These are phyloP conservation scores for Mortierella antarctica DNA, from an alignment of 192 early-diverging fungal species.

Conservation along the genomic window DNA sequence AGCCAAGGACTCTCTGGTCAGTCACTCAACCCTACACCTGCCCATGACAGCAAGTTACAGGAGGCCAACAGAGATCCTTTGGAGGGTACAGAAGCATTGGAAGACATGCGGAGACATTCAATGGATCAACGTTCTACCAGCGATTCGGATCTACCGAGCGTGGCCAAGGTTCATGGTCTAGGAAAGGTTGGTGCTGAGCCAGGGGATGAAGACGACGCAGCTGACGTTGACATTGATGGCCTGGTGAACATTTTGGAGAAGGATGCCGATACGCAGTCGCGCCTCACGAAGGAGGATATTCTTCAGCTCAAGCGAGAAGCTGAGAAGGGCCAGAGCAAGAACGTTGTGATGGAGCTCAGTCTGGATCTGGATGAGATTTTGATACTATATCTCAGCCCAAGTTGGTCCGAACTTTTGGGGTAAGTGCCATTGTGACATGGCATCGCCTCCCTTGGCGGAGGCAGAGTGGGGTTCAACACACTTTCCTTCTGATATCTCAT, in stretches of 20 bases:
- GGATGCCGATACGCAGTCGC: constrained; percentile 17
- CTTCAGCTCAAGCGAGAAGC: constrained; percentile 69
- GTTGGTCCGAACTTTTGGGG: constrained; percentile 74
- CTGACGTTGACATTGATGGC: constrained; percentile 23
- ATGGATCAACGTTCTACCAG: not conserved
- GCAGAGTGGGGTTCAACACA: not conserved
- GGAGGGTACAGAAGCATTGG: not conserved
- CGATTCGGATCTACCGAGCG: not conserved
- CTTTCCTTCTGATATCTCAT: not conserved
- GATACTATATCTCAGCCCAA: constrained; percentile 75
- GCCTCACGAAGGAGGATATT: constrained; percentile 51
- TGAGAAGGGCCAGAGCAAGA: constrained; percentile 73
- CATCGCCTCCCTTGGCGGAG: not conserved
- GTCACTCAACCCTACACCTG: not conserved
- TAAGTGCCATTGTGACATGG: constrained; percentile 55
- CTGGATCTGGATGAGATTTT: constrained; percentile 62
- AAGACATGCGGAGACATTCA: not conserved
- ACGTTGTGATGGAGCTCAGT: constrained; percentile 82
- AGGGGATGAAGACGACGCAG: constrained; percentile 12
- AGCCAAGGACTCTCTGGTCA: not conserved
- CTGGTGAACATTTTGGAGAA: constrained; percentile 31
- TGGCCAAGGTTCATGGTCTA: not conserved
- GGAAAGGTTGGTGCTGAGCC: not conserved
- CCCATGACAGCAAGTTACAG: not conserved
- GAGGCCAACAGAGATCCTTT: not conserved